Conservation (phyloP, 2,329 filamentous ascomycete genomes). For the Clonostachys rosea region DNA sequence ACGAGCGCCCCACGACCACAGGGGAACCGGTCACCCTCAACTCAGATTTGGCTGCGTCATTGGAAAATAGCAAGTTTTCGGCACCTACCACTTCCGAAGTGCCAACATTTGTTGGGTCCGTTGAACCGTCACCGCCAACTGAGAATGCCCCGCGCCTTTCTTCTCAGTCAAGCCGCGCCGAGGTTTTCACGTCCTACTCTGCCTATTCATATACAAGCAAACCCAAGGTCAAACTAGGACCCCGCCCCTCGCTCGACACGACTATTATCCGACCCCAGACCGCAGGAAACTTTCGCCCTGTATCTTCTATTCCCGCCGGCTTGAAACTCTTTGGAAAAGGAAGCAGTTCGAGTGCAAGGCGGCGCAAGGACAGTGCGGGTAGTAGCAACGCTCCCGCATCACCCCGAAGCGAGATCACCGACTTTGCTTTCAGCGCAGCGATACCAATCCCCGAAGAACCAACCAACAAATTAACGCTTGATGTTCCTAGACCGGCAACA, state of each 20-base stretch:
- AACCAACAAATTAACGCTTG: constrained; percentile 6
- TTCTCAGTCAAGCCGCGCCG: constrained; percentile 46
- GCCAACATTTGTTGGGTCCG: constrained; percentile 44
- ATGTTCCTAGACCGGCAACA: constrained; percentile 28
- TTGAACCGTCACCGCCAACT: constrained; percentile 12
- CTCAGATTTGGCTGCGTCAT: constrained; percentile 43
- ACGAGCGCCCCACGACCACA: constrained; percentile 26
- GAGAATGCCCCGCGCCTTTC: constrained; percentile 40
- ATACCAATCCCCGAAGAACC: constrained; percentile 26
- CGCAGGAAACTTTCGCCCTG: constrained; percentile 61
- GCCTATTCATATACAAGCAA: constrained; percentile 51
- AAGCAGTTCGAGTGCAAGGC: background rate
- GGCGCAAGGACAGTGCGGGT: constrained; percentile 2
- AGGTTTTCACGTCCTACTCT: constrained; percentile 42
- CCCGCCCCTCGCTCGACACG: constrained; percentile 70
- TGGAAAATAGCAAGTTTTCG: constrained; percentile 44
- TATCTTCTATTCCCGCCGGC: constrained; percentile 77
- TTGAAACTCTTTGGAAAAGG: constrained; percentile 64
- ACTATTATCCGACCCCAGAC: constrained; percentile 52
- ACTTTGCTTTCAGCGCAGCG: constrained; percentile 28
- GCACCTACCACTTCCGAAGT: constrained; percentile 40
- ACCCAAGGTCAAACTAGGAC: constrained; percentile 84
- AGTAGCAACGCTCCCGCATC: constrained; percentile 11
- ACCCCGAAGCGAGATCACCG: constrained; percentile 26
- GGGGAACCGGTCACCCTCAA: constrained; percentile 44